Base-by-base conservation (phyloP, 306 rosid species). In the Citrullus mucosospermus region DNA sequence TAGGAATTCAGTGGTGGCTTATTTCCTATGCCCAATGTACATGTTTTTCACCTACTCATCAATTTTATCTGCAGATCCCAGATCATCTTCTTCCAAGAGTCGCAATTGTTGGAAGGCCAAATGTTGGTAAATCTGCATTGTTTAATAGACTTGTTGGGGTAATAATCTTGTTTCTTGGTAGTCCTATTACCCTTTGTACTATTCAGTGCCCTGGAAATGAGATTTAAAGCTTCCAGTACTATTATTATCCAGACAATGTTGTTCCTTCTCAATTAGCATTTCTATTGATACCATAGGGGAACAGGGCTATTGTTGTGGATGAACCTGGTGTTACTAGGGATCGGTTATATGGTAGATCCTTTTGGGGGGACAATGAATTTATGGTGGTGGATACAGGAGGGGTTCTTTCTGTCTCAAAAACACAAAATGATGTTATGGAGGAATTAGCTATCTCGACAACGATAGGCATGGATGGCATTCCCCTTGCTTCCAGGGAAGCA, bases 311-410 rank as follows among this genome's bases (percentile, higher is more conserved):
- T 43, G 98, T 95, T 79, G 98, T 95, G 81, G 98, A 95, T 84
- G 98, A 95, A 77, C 98, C 98, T 55, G 96, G 97, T 82, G 97
- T 92, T 75, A 94, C 98, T 8, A 89, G 98, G 91, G 98, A 94
- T 81, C 96, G 97, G 57, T 84, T 94, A 78, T 94, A 94, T 82
- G 98, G 96, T 78, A 91, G 98, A 81, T 90, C 98, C 30, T 92
- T 81, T 80, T 95, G 98, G 98, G 97, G 97, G 55, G 85, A 84
- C 63, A 75, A 78, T 82, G 98, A 95, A 62, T 95, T 92, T 87
- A 88, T 95, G 98, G 96, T 92, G 59, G 93, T 95, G 68, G 98
- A 95, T 83, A 95, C 97, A 2, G 97, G 98, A 70, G 98, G 98
- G 75, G 96, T 95, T 84, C 84, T 95, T 74, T 92, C 86, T 25